These are phyloP conservation scores for Fremontodendron californicum DNA, from an alignment of 345 rosid genomes.

Conservation along the genomic window DNA sequence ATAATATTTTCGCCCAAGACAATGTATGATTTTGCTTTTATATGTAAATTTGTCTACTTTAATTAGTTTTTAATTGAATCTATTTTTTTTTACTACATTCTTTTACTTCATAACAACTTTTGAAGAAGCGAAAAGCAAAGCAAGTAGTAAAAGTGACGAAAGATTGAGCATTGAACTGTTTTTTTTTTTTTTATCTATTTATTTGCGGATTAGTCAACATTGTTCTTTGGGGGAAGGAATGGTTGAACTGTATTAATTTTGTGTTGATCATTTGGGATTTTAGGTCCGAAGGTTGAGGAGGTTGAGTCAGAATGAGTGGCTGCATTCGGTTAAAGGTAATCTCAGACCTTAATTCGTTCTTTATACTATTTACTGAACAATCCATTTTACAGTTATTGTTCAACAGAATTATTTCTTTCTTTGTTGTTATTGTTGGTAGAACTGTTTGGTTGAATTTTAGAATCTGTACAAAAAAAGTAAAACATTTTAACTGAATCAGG, in stretches of 20 bases:
- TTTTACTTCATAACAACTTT: neutral
- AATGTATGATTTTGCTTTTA: neutral
- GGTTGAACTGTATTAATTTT: constrained; percentile 3
- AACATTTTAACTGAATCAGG: neutral
- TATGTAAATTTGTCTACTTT: neutral
- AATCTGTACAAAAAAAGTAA: neutral
- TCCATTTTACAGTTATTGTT: neutral
- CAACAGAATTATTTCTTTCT: neutral
- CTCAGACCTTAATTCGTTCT: neutral
- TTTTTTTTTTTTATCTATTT: neutral
- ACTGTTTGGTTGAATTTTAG: neutral
- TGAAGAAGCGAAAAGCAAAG: neutral
- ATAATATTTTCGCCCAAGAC: neutral
- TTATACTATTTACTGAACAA: neutral
- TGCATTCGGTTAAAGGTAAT: neutral
- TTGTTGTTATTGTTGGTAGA: neutral
- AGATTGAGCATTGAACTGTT: neutral
- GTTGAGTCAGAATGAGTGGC: constrained; percentile 42
- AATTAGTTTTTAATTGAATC: neutral
- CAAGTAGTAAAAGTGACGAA: neutral
- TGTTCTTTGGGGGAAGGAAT: neutral
- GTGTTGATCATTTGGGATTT: constrained; percentile 11
- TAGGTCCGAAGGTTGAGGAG: constrained; percentile 60
- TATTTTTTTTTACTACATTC: neutral
- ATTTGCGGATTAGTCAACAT: neutral